Evolutionary conservation across 306 rosid genomes (phyloP).

Genomic region (Dalbergia cultrata): DNA sequence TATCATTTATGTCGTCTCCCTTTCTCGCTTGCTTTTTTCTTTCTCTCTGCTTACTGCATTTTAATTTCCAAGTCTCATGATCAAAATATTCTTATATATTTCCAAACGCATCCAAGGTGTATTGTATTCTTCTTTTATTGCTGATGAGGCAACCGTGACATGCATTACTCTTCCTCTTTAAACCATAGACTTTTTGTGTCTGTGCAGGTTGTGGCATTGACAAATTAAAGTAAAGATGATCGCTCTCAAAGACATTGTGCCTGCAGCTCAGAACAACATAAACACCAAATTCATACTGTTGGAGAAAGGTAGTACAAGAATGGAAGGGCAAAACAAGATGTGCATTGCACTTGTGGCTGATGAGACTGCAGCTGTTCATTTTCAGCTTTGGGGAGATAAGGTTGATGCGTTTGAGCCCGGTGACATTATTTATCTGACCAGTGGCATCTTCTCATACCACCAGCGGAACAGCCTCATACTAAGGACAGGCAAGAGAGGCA

Average conservation of each 20-base stretch:
- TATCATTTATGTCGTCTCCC: no score
- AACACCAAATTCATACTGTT: constrained; percentile 70
- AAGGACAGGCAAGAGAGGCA: constrained; percentile 87
- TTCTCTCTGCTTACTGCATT: no score
- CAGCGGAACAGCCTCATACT: constrained; percentile 59
- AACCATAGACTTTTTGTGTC: no score
- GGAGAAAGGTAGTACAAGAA: constrained; percentile 65
- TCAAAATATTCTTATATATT: no score
- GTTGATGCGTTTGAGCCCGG: constrained; percentile 65
- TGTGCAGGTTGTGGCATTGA: constrained; percentile 24
- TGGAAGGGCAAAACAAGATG: constrained; percentile 64
- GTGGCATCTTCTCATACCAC: constrained; percentile 70
- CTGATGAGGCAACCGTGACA: no score
- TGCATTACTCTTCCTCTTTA: no score
- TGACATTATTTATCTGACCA: constrained; percentile 54
- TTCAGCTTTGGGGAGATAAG: constrained; percentile 88
- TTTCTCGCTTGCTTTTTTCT: no score
- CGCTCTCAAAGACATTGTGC: constrained; percentile 69
- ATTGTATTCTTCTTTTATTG: no score
- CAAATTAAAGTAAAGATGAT: constrained; percentile 46
- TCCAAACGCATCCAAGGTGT: no score
- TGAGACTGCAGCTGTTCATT: constrained; percentile 78
- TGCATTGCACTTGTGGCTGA: constrained; percentile 75
- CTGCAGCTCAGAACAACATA: constrained; percentile 89
- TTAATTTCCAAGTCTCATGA: no score